Conservation (phyloP, 495 filamentous ascomycete species). For the Collariella sp. region DNA sequence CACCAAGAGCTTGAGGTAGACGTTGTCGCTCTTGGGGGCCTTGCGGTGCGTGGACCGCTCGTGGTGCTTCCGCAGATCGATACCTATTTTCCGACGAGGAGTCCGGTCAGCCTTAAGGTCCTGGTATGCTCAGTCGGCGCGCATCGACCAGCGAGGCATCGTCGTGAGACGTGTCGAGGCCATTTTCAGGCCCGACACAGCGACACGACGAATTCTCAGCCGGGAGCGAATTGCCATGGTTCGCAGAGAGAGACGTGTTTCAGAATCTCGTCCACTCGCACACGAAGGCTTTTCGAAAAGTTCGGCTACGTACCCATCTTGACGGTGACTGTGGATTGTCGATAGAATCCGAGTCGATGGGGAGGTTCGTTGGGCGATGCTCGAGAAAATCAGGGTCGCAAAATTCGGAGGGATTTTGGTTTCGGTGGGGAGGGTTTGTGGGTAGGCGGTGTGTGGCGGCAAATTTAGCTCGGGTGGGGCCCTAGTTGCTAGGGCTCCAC, state of each 20-base stretch:
- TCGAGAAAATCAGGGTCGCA: background rate
- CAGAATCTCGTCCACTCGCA: conserved; percentile 37
- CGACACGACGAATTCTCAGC: conserved; percentile 8
- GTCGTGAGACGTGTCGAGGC: conserved; percentile 3
- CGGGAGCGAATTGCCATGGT: conserved; percentile 30
- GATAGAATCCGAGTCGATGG: conserved; percentile 33
- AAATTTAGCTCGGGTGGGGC: conserved; percentile 10
- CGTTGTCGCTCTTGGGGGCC: conserved; percentile 96
- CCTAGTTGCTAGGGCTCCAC: too few relatives aligned
- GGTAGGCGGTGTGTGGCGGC: conserved; percentile 34
- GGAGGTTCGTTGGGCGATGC: conserved; percentile 30
- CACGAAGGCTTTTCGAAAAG: conserved; percentile 29
- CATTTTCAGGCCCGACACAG: background rate
- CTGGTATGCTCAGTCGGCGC: conserved; percentile 39
- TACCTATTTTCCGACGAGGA: conserved; percentile 45
- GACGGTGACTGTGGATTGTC: conserved; percentile 35
- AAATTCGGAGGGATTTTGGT: conserved; percentile 12
- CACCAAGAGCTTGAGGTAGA: conserved; percentile 93
- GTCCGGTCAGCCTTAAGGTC: conserved; percentile 45
- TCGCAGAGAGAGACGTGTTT: conserved; percentile 30
- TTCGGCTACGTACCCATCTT: conserved; percentile 43
- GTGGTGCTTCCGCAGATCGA: conserved; percentile 73
- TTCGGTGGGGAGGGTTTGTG: conserved; percentile 24
- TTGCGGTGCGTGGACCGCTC: conserved; percentile 80
- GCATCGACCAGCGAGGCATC: conserved; percentile 22